Conservation (phyloP, 768 basidiomycete species). For the Panaeolus papilionaceus region DNA sequence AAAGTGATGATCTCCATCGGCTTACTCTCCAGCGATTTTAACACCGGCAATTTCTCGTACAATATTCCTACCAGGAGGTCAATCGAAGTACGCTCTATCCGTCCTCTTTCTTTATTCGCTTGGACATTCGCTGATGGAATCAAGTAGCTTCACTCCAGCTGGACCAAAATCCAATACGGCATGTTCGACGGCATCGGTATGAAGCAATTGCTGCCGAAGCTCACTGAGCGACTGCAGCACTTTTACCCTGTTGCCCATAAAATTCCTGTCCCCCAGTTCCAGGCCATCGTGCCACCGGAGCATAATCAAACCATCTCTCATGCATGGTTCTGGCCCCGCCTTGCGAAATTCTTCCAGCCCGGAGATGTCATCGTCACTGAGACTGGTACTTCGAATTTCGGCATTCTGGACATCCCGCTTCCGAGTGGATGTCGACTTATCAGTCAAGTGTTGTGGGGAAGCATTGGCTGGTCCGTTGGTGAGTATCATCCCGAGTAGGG, state of each 20-base stretch:
- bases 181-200: constrained; percentile 72
- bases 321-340: constrained; percentile 83
- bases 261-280: constrained; percentile 53
- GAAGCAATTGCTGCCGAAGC: constrained; percentile 77
- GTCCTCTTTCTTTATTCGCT: neutral
- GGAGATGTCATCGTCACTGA: constrained; percentile 86
- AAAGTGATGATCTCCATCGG: constrained; percentile 82
- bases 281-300: constrained; percentile 55
- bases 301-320: constrained; percentile 67
- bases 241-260: constrained; percentile 45
- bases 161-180: constrained; percentile 70
- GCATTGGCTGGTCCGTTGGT: constrained; percentile 91
- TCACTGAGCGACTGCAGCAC: constrained; percentile 58
- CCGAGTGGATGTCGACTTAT: constrained; percentile 73
- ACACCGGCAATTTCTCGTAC: constrained; percentile 88
- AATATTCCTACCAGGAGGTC: constrained; percentile 62
- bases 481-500: constrained; percentile 26
- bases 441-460: constrained; percentile 88
- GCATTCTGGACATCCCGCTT: constrained; percentile 80
- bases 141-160: constrained; percentile 74
- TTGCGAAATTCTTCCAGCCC: constrained; percentile 72
- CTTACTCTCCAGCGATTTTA: constrained; percentile 78
- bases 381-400: constrained; percentile 91
- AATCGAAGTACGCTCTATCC: constrained; percentile 59
- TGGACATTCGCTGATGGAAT: constrained; percentile 6